Evolutionary conservation across 345 rosid genomes (phyloP).

Genomic region (Geranium brycei): DNA sequence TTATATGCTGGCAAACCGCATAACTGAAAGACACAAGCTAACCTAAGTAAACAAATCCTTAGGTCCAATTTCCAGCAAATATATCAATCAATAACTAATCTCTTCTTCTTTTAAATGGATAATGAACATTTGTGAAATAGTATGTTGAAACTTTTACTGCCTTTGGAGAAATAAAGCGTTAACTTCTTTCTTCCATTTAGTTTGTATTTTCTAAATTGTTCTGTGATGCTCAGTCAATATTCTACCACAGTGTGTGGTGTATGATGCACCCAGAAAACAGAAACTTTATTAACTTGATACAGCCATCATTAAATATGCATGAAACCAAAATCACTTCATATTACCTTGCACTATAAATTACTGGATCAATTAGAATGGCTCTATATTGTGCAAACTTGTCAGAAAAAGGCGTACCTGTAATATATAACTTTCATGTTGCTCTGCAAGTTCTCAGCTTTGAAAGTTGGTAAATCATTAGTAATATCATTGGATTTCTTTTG

Average conservation of each 20-base stretch:
- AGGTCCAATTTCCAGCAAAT: no score
- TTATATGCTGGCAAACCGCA: background rate
- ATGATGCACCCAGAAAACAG: background rate
- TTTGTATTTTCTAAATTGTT: no score
- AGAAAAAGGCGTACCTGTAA: constrained; percentile 36
- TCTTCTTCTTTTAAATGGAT: no score
- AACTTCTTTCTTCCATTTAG: no score
- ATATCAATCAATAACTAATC: background rate
- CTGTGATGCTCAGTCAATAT: background rate
- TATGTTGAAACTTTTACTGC: no score
- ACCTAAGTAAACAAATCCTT: background rate
- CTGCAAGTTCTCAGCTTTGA: constrained; percentile 69
- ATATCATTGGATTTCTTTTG: constrained; percentile 54
- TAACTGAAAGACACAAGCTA: background rate
- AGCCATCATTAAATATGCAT: no score
- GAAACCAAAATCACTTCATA: background rate
- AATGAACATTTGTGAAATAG: no score
- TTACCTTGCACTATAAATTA: background rate
- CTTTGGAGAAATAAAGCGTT: no score
- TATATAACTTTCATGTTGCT: constrained; percentile 82
- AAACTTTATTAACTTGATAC: background rate
- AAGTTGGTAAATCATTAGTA: constrained; percentile 45
- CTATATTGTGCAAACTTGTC: background rate
- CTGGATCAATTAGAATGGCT: background rate
- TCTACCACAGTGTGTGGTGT: background rate